Evolutionary conservation across 2,329 filamentous ascomycete species (phyloP).

Genomic region (Cadophora gregata): DNA sequence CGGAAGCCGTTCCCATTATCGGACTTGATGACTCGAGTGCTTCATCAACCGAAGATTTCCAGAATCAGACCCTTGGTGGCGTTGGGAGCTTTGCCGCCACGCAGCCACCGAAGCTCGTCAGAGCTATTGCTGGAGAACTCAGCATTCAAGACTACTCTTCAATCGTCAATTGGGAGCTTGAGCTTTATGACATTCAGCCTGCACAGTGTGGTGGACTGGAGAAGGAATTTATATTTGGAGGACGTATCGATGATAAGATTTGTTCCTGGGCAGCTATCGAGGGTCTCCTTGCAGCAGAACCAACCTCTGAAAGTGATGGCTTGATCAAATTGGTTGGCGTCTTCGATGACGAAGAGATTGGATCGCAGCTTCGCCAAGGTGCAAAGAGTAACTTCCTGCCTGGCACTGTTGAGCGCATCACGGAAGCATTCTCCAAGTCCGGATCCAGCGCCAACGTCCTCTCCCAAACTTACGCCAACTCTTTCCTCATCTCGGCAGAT

Average conservation of each 20-base stretch:
- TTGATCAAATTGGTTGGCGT: slow-evolving; percentile 89
- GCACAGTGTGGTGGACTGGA: slow-evolving; percentile 84
- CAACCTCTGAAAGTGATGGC: slow-evolving; percentile 63
- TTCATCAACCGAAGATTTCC: slow-evolving; percentile 44
- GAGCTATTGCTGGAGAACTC: slow-evolving; percentile 80
- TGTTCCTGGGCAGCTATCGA: slow-evolving; percentile 93
- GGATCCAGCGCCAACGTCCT: slow-evolving; percentile 64
- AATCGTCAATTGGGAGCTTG: slow-evolving; percentile 96
- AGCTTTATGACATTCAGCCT: slow-evolving; percentile 90
- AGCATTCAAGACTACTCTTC: slow-evolving; percentile 72
- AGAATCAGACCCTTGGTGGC: slow-evolving; percentile 38
- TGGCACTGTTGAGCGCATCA: slow-evolving; percentile 77
- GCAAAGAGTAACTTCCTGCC: slow-evolving; percentile 89
- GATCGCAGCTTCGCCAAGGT: slow-evolving; percentile 87
- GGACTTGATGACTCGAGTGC: slow-evolving; percentile 78
- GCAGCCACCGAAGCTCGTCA: slow-evolving; percentile 85
- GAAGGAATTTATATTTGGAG: slow-evolving; percentile 92
- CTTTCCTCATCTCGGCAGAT: slow-evolving; percentile 90
- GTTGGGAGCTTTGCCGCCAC: slow-evolving; percentile 72
- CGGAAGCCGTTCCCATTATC: slow-evolving; percentile 92
- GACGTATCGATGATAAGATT: slow-evolving; percentile 96
- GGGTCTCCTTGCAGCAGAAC: slow-evolving; percentile 71
- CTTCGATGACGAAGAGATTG: slow-evolving; percentile 97
- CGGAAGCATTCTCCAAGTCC: slow-evolving; percentile 66
- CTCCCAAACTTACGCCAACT: slow-evolving; percentile 85